phyloP scores from a whole-genome alignment of 73 alveolate genomes.

The Effrenium voratum region DNA sequence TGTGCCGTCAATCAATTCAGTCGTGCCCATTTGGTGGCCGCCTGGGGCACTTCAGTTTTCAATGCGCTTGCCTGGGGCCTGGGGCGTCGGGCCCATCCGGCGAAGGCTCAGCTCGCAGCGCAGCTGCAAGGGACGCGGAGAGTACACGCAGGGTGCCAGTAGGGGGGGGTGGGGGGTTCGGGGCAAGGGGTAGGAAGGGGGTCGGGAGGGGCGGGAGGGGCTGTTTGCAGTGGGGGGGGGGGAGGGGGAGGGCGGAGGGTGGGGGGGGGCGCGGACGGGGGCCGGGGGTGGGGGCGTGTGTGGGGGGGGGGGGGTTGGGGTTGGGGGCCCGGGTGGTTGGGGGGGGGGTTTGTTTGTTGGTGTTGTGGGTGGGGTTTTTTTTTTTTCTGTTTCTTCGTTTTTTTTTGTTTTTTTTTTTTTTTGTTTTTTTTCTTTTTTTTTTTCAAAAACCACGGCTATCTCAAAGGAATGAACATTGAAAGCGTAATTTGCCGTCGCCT shows the following conservation, averaged over 20 bases:
- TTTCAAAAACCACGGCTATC: too few species aligned
- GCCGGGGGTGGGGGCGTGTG: not conserved
- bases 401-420: too few species aligned
- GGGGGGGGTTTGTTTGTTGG: not conserved
- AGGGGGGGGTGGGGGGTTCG: not conserved
- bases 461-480: too few species aligned
- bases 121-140: too few species aligned
- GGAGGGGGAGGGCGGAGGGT: not conserved
- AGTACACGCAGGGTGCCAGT: constrained; percentile 37
- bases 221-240: not conserved
- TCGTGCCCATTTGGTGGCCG: too few species aligned
- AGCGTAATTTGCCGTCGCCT: too few species aligned
- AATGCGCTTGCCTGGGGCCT: too few species aligned
- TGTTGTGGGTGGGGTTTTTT: not conserved
- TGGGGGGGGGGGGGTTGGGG: not conserved
- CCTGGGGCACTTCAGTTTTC: too few species aligned
- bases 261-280: not conserved
- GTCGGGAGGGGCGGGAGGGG: not conserved
- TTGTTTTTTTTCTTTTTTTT: too few species aligned
- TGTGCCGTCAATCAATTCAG: too few species aligned
- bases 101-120: too few species aligned
- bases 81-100: too few species aligned
- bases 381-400: not conserved
- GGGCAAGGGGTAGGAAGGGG: not conserved
- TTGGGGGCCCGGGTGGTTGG: not conserved